Percentiles rank a stretch among this genome's conserved stretches.
Conservation (phyloP, 208 protist genomes). For the Baffinella frigidus region DNA sequence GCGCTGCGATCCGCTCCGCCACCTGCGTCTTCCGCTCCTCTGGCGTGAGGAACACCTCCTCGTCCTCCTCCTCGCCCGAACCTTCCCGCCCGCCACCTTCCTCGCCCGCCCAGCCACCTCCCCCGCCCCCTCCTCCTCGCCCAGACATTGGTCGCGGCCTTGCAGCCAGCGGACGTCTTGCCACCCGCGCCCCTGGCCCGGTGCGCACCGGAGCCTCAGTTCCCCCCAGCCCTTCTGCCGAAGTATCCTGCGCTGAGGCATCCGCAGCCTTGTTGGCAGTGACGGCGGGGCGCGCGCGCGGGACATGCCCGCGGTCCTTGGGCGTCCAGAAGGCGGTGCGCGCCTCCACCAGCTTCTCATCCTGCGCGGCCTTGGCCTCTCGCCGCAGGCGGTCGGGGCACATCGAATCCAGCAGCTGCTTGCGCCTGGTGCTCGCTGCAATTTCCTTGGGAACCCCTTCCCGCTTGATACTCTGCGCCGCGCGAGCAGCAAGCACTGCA, state of each 20-base stretch:
- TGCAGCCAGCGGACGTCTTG: not conserved
- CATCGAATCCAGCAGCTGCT: not conserved
- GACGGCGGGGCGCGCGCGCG: too few relatives aligned
- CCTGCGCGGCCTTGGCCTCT: not conserved
- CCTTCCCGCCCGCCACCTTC: not conserved
- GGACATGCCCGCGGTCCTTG: not conserved
- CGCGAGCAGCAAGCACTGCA: not conserved
- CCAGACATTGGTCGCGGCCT: not conserved
- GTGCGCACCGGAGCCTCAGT: too few relatives aligned
- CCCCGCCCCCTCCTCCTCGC: not conserved
- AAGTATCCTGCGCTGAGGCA: too few relatives aligned
- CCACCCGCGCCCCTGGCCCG: too few relatives aligned
- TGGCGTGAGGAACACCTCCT: not conserved
- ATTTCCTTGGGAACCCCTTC: not conserved
- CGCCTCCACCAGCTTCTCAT: conserved; percentile 43
- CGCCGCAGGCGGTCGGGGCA: not conserved
- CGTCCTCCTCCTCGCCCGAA: not conserved
- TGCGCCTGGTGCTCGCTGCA: not conserved
- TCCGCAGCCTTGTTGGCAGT: too few relatives aligned
- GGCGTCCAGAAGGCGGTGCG: conserved; percentile 34
- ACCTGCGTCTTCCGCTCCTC: not conserved
- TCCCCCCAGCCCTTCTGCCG: too few relatives aligned
- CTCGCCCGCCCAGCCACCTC: not conserved
- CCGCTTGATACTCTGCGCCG: not conserved
- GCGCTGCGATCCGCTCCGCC: not conserved